A percentile compares a stretch with the other conserved stretches of the same genome.
These are phyloP conservation scores for Calonectria pteridis DNA, from an alignment of 2,329 filamentous ascomycete genomes.

Conservation along the genomic window DNA sequence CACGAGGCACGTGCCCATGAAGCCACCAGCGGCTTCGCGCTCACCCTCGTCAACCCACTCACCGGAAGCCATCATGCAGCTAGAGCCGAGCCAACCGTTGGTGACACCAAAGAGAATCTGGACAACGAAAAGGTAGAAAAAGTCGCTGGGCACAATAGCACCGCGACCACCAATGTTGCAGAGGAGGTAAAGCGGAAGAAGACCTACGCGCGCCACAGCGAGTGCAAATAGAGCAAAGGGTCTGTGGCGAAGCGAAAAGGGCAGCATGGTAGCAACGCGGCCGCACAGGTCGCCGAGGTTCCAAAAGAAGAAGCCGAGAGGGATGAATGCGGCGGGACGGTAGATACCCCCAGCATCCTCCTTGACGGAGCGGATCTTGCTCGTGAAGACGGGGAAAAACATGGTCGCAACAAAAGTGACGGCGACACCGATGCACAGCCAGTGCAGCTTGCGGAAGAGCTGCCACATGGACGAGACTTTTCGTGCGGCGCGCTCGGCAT, in stretches of 20 bases:
- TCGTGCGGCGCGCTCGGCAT: slow-evolving; percentile 65
- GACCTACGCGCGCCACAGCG: slow-evolving; percentile 73
- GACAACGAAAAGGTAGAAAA: slow-evolving; percentile 88
- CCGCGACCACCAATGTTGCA: slow-evolving; percentile 89
- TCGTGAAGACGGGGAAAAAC: slow-evolving; percentile 95
- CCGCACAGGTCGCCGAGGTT: slow-evolving; percentile 89
- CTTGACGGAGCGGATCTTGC: slow-evolving; percentile 66
- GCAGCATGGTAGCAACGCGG: slow-evolving; percentile 74
- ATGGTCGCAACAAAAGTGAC: slow-evolving; percentile 88
- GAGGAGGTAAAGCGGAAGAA: slow-evolving; percentile 87
- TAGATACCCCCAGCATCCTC: slow-evolving; percentile 67
- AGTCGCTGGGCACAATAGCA: slow-evolving; percentile 80
- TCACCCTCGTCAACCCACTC: slow-evolving; percentile 87
- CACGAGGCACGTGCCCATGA: slow-evolving; percentile 94
- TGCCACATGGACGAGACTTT: slow-evolving; percentile 67
- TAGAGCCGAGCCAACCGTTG: slow-evolving; percentile 89
- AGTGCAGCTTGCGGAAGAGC: slow-evolving; percentile 83
- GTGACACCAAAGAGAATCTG: slow-evolving; percentile 86
- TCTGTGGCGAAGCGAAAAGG: slow-evolving; percentile 67
- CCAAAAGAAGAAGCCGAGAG: slow-evolving; percentile 92
- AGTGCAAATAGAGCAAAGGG: slow-evolving; percentile 78
- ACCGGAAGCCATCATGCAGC: slow-evolving; percentile 90
- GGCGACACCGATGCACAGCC: slow-evolving; percentile 82
- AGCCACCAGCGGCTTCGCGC: slow-evolving; percentile 88
- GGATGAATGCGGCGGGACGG: slow-evolving; percentile 84